These are phyloP conservation scores for Talaromyces adpressus DNA, from an alignment of 495 filamentous ascomycete species.

Conservation along the genomic window DNA sequence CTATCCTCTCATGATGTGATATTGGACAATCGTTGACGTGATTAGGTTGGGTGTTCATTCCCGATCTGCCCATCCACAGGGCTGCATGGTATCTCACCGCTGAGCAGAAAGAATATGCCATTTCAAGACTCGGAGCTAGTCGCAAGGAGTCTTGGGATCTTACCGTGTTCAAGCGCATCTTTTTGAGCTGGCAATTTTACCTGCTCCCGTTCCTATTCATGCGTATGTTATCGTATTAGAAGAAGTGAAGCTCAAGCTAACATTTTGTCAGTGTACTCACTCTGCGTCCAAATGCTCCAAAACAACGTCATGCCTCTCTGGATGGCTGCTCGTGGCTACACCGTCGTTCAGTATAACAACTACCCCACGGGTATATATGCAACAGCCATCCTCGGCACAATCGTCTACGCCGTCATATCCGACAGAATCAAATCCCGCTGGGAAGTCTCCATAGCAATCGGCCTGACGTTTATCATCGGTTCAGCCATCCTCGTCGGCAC, in stretches of 20 bases:
- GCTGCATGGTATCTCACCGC: constrained; percentile 25
- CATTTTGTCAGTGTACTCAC: constrained; percentile 21
- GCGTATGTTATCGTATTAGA: constrained; percentile 13
- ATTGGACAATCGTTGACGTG: not conserved
- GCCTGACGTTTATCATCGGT: constrained; percentile 25
- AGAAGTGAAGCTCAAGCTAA: not conserved
- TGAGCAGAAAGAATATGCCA: constrained; percentile 27
- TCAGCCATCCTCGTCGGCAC: constrained; percentile 22
- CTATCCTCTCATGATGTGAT: constrained; percentile 11
- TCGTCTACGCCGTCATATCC: constrained; percentile 27
- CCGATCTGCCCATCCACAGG: constrained; percentile 25
- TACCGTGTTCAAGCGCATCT: constrained; percentile 22
- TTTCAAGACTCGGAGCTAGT: constrained; percentile 15
- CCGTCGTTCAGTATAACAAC: constrained; percentile 27
- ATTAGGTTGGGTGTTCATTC: constrained; percentile 28
- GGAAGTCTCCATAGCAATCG: constrained; percentile 28
- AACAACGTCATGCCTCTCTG: constrained; percentile 32
- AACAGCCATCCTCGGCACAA: constrained; percentile 24
- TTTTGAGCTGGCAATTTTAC: constrained; percentile 30
- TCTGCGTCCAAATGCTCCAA: constrained; percentile 23
- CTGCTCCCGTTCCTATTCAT: constrained; percentile 29
- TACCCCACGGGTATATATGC: constrained; percentile 27
- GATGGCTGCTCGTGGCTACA: constrained; percentile 28
- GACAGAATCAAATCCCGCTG: constrained; percentile 26
- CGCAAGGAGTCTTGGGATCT: constrained; percentile 23